Conservation (phyloP, 192 early-diverging fungal species). For the Ambispora gerdemannii region DNA sequence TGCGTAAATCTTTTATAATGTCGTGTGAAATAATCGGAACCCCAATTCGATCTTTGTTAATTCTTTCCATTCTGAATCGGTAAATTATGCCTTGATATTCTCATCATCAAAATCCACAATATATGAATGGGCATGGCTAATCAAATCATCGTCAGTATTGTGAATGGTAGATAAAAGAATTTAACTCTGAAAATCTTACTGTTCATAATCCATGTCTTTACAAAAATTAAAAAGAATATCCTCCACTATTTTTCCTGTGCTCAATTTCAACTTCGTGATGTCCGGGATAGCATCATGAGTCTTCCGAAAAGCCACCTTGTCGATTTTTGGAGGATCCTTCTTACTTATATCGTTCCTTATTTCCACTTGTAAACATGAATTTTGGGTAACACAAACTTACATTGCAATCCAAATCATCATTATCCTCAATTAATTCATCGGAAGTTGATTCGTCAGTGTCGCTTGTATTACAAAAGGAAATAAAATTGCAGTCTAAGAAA, state of each 20-base stretch:
- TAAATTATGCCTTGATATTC: constrained; percentile 15
- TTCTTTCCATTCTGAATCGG: constrained; percentile 18
- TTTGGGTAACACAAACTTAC: too few relatives aligned
- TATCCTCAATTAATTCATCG: too few relatives aligned
- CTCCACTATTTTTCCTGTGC: constrained; percentile 19
- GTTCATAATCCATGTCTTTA: constrained; percentile 18
- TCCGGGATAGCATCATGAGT: constrained; percentile 20
- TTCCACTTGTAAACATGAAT: too few relatives aligned
- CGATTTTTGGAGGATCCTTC: constrained; percentile 1
- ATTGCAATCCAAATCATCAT: too few relatives aligned
- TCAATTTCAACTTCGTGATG: constrained; percentile 16
- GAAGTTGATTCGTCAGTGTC: constrained; percentile 4
- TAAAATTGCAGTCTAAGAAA: constrained; percentile 14
- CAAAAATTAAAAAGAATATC: constrained; percentile 21
- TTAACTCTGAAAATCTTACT: constrained; percentile 26
- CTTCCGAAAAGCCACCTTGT: constrained; percentile 12
- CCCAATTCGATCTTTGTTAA: constrained; percentile 10
- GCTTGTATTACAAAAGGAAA: constrained; percentile 14
- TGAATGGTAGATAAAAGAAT: constrained; percentile 16
- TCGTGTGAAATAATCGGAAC: background rate
- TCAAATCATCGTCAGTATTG: constrained; percentile 8
- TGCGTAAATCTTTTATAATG: constrained; percentile 6
- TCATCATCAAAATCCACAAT: constrained; percentile 24
- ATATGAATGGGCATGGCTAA: constrained; percentile 28
- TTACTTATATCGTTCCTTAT: constrained; percentile 1